Base-by-base conservation (phyloP, 1,139 yeast genomes). In the Wickerhamomyces sp. region DNA sequence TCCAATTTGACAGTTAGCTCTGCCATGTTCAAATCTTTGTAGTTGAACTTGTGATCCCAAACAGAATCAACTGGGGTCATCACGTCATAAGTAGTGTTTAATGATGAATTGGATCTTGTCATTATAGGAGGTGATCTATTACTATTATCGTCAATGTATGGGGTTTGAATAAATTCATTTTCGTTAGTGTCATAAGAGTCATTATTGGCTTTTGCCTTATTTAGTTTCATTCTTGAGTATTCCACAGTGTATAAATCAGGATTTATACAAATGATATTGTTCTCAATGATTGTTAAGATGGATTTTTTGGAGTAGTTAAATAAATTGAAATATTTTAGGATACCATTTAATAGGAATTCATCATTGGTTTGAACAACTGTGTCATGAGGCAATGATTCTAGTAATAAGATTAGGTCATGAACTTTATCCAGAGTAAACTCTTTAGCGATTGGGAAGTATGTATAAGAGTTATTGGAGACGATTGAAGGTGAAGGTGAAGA, bases 281-380 rank as follows among this genome's bases (percentile, higher is more conserved):
- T 41, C 2, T 36, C 33, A 12, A 49, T 36, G 28, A 48, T 38
- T 5, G 40, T 35, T 18, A 46, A 20, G 19, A 33, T 29, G 19
- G 26, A 24, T 15, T 16, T 35, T 10, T 13, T 34, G 16, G 34
- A 31, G 13, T 21, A 31, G 16, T 38, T 34, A 29, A 27, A 34
- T 10, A 46, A 35, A 21, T 48, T 39, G 39, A 47, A 52, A 39
- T 52, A 52, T 37, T 52, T 50, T 24, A 52, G 31, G n/a, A 52
- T 28, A 5, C 49, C 52, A 35, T 46, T 45, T 10, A 49, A 39
- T 19, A 50, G 43, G 4, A 48, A 29, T n/a, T 47, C 48, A 35
- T 48, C 47, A 5, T 39, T 35, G 1, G 55, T 43, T 24, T 49
- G 54, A 13, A 52, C 39, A 2, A 52, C 31, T n/a, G 46, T 32